Percentiles rank a stretch among this genome's conserved stretches.
Conservation (phyloP, 1,139 yeast species). For the Sugiyamaella castrensis region DNA sequence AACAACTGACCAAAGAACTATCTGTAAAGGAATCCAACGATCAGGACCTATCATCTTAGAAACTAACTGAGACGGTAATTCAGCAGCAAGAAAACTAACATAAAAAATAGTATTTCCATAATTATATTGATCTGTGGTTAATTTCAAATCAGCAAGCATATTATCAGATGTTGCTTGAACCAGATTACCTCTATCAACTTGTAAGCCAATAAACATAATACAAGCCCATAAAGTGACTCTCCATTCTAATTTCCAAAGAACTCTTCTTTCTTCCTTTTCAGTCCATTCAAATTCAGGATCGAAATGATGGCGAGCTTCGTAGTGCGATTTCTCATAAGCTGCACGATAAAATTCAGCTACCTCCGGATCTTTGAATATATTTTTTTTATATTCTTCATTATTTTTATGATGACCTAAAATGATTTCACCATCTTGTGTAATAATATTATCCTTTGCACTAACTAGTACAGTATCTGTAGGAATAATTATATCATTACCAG, state of each 20-base stretch:
- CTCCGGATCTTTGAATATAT: conserved; percentile 39
- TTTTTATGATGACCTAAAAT: background rate
- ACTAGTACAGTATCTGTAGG: conserved; percentile 6
- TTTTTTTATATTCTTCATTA: background rate
- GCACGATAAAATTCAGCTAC: conserved; percentile 43
- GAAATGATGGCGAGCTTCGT: conserved; percentile 45
- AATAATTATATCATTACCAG: background rate
- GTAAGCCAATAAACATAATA: conserved; percentile 48
- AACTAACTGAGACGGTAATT: conserved; percentile 51
- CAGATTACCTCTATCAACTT: conserved; percentile 51
- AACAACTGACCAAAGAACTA: conserved; percentile 49
- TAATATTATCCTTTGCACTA: conserved; percentile 1
- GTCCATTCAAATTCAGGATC: conserved; percentile 50
- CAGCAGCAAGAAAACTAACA: conserved; percentile 46
- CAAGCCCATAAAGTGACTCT: conserved; percentile 45
- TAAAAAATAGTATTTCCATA: conserved; percentile 47
- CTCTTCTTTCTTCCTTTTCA: conserved; percentile 41
- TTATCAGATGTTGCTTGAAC: conserved; percentile 50
- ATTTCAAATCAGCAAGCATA: conserved; percentile 42
- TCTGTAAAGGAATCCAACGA: conserved; percentile 51
- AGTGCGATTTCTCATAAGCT: conserved; percentile 42
- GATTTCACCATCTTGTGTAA: conserved; percentile 8
- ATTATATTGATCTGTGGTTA: conserved; percentile 50
- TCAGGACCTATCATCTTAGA: conserved; percentile 53
- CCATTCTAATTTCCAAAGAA: conserved; percentile 44